Evolutionary conservation across 2,329 filamentous ascomycete genomes (phyloP), one percentile per base, ranked within the genome.

Genomic region (Fusarium irregulare): DNA sequence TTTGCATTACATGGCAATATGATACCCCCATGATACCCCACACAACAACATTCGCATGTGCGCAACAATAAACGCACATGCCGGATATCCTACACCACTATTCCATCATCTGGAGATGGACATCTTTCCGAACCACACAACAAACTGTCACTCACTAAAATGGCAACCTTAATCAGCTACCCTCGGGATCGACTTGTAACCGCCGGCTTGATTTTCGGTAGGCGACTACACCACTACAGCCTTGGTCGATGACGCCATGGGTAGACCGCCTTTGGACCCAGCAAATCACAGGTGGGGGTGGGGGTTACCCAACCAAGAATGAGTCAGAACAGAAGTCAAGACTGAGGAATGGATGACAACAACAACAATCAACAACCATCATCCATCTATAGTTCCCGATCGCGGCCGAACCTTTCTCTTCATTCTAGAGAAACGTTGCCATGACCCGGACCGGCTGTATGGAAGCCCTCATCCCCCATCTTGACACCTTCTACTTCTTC

Each of bases 21-120:
- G 72, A 74, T 74, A 74, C 71, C 68, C 68, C 68, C 63, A 61
- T 68, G 70, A 74, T 74, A 74, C 73, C 71, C 71, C 66, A 70
- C 58, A 59, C 51, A 68, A 60, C 50, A 73, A 51, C 51, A 57
- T 57, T 56, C 55, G 66, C 69, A 72, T 75, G 67, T 73, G 69
- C 68, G 42, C 60, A 61, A 45, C 32, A 58, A 58, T 25, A 42
- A 59, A 59, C 59, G 73, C 73, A 75, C 73, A 73, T 66, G 68
- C 62, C 34, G 63, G 40, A 67, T 57, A 63, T 42, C 30, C 55
- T 60, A 62, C 70, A 68, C 61, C 70, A 74, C 59, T 64, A 64
- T 61, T 48, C 54, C 45, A 64, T 71, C 67, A 70, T 56, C 30
- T 56, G 34, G 27, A 60, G 42, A 71, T 71, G 63, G 57, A 23